phyloP scores from a whole-genome alignment of 306 rosid genomes.

The Canavalia ensiformis region DNA sequence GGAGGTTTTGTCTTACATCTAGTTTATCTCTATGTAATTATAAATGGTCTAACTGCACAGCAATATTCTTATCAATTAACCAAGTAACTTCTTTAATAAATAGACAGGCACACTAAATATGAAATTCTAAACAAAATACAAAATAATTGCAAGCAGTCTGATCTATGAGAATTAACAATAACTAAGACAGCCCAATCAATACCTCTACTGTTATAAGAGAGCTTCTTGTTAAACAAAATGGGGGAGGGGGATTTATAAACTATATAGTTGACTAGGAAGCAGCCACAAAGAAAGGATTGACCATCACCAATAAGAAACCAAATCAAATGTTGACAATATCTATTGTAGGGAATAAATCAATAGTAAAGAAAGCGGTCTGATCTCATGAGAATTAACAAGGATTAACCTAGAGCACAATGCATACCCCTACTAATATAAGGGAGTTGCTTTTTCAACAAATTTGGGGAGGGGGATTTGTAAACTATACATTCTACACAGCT shows the following conservation, averaged over 20 bases:
- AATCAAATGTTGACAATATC: constrained; percentile 19
- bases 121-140: neutral
- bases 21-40: constrained; percentile 1
- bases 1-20: neutral
- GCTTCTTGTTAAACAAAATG: constrained; percentile 1
- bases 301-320: constrained; percentile 18
- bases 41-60: neutral
- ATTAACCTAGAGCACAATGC: neutral
- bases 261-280: neutral
- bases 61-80: neutral
- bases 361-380: neutral
- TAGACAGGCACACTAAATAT: neutral
- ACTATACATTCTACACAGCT: neutral
- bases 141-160: neutral
- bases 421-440: neutral
- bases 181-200: neutral
- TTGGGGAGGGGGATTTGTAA: neutral
- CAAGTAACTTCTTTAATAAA: constrained; percentile 1
- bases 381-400: neutral
- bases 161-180: neutral
- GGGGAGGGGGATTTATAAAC: neutral
- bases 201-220: neutral
- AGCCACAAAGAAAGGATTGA: constrained; percentile 1
- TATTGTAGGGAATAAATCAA: constrained; percentile 11
- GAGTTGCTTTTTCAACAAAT: neutral